Evolutionary conservation across 495 filamentous ascomycete species (phyloP), one percentile per base, ranked within the genome.

Genomic region (Penicillium bialowiezense): DNA sequence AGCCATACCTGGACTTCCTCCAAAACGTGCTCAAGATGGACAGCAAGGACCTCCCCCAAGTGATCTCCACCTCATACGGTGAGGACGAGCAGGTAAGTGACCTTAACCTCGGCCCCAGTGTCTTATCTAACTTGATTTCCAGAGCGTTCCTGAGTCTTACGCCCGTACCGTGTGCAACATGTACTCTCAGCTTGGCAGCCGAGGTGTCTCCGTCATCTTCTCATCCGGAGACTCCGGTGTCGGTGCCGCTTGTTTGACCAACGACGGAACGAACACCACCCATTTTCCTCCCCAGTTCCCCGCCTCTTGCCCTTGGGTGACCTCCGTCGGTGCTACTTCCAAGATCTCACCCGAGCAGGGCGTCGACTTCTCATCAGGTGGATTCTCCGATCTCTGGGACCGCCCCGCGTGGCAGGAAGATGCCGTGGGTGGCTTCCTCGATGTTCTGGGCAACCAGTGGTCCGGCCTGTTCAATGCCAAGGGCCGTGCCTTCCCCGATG

Each of bases 61-160:
- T 87, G 10, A 79, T 95, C 50, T 84, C 86, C 29, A 90, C 83
- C 35, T 89, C 85, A 0, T 95, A 93, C 62, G 88, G 87, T 33
- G 89, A 92, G 54, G 80, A 90, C 38, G 90, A 95, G 62, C 77
- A 74, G 67, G 58, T 71, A 60, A 24, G 41, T 28, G n/a, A n/a
- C n/a, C n/a, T n/a, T n/a, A n/a, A n/a, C n/a, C n/a, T n/a, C n/a
- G n/a, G n/a, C n/a, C n/a, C n/a, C n/a, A n/a, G n/a, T n/a, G n/a
- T n/a, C n/a, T n/a, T n/a, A n/a, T n/a, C n/a, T n/a, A n/a, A n/a
- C n/a, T n/a, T n/a, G n/a, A n/a, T n/a, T n/a, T n/a, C n/a, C 69
- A 91, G 69, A 86, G 81, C 4, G 78, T 93, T 0, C 87, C 88
- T 0, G 59, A 72, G 28, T 63, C 73, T 1, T 95, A 90, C 55